Percentiles rank a stretch among this genome's conserved stretches.
Conservation (phyloP, 2,329 filamentous ascomycete genomes). For the Colletotrichum magnum region DNA sequence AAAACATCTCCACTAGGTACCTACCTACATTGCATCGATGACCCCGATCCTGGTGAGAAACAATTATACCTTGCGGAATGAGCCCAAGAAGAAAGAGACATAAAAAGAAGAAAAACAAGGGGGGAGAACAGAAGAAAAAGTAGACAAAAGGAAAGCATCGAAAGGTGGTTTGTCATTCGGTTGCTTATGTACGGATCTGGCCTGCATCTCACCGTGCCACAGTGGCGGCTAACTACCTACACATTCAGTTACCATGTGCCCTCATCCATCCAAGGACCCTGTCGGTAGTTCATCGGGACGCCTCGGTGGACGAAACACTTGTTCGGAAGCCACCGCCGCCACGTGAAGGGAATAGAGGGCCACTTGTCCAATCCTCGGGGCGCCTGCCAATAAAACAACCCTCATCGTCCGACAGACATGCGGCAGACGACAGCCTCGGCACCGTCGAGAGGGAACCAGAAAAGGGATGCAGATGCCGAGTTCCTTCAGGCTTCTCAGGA, state of each 20-base stretch:
- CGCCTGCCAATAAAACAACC: not conserved
- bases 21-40: too few species aligned
- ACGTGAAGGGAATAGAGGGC: constrained; percentile 5
- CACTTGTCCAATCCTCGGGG: not conserved
- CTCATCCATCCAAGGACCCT: not conserved
- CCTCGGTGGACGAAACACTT: constrained; percentile 25
- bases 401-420: not conserved
- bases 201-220: not conserved
- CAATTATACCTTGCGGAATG: constrained; percentile 15
- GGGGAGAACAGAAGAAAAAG: not conserved
- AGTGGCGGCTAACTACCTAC: not conserved
- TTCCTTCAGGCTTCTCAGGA: not conserved
- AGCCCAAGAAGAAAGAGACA: not conserved
- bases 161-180: too few species aligned
- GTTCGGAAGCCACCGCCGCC: constrained; percentile 21
- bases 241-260: not conserved
- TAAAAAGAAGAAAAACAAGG: not conserved
- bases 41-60: constrained; percentile 17
- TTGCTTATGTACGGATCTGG: too few species aligned
- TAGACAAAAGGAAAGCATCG: too few species aligned
- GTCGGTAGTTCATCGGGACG: not conserved
- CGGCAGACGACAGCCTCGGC: not conserved
- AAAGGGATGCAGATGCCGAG: not conserved
- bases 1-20: not conserved
- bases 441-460: not conserved